A percentile compares a stretch with the other conserved stretches of the same genome.
phyloP scores from a whole-genome alignment of 106 monocot species.

The Dendrobium huoshanense region DNA sequence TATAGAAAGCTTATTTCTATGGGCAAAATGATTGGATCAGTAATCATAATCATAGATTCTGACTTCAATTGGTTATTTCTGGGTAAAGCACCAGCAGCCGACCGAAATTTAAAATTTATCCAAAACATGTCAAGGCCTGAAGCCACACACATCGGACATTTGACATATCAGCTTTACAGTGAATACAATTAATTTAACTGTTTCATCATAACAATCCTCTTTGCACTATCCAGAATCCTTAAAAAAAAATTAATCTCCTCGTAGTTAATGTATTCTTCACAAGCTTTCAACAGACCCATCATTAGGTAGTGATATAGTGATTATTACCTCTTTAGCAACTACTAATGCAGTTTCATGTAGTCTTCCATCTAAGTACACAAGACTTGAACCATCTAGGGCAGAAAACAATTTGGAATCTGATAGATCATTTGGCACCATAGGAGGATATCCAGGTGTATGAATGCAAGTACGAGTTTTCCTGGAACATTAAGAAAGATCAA shows the following conservation, averaged over 20 bases:
- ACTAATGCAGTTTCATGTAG: conserved; percentile 83
- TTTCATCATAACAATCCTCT: neutral
- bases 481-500: conserved; percentile 9
- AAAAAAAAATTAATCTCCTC: neutral
- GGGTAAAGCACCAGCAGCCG: neutral
- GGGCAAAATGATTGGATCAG: neutral
- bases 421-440: conserved; percentile 69
- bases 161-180: neutral
- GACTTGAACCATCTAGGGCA: conserved; percentile 68
- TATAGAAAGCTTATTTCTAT: conserved; percentile 16
- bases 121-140: neutral
- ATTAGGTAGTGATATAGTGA: neutral
- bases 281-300: neutral
- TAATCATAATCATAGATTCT: neutral
- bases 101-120: neutral
- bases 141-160: neutral
- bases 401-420: conserved; percentile 52
- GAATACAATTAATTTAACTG: neutral
- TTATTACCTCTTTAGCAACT: conserved; percentile 88
- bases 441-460: conserved; percentile 81
- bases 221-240: too few species aligned
- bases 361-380: conserved; percentile 86
- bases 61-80: neutral
- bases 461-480: conserved; percentile 98
- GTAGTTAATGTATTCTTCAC: neutral